A percentile compares a stretch with the other conserved stretches of the same genome.
Conservation (phyloP, 768 basidiomycete species). For the Sarcodon aspratus region DNA sequence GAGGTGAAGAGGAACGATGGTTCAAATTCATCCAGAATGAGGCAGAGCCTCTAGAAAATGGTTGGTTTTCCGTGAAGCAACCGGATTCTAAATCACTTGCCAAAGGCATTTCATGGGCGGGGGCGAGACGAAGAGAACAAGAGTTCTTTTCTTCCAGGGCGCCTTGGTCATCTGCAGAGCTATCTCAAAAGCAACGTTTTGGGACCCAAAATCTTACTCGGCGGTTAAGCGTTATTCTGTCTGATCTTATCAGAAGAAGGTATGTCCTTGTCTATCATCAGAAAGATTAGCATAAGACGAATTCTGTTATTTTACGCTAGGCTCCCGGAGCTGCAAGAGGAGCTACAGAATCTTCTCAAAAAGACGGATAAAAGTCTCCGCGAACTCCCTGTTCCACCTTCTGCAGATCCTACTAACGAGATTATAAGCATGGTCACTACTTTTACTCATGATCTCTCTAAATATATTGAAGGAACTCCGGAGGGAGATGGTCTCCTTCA, state of each 20-base stretch:
- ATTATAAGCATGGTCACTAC: conserved; percentile 33
- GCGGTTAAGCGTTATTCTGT: not conserved
- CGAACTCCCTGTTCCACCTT: conserved; percentile 35
- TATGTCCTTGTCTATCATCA: not conserved
- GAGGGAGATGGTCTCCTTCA: conserved; percentile 41
- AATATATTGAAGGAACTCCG: conserved; percentile 39
- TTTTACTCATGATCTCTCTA: conserved; percentile 32
- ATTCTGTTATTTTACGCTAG: conserved; percentile 21
- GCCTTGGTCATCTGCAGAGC: not conserved
- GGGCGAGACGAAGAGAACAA: not conserved
- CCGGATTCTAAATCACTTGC: not conserved
- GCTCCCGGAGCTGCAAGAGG: conserved; percentile 47
- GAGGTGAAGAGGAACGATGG: not conserved
- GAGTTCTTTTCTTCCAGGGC: not conserved
- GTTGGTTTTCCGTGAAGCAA: not conserved
- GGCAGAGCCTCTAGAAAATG: not conserved
- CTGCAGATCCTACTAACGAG: conserved; percentile 41
- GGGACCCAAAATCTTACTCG: not conserved
- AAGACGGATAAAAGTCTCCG: conserved; percentile 18
- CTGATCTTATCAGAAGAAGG: not conserved
- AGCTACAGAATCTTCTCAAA: conserved; percentile 31
- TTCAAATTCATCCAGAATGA: not conserved
- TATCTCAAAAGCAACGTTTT: not conserved
- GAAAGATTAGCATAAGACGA: not conserved
- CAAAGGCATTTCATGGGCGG: not conserved